Conservation (phyloP, 2,329 filamentous ascomycete genomes). For the Cryoendolithus antarcticus region DNA sequence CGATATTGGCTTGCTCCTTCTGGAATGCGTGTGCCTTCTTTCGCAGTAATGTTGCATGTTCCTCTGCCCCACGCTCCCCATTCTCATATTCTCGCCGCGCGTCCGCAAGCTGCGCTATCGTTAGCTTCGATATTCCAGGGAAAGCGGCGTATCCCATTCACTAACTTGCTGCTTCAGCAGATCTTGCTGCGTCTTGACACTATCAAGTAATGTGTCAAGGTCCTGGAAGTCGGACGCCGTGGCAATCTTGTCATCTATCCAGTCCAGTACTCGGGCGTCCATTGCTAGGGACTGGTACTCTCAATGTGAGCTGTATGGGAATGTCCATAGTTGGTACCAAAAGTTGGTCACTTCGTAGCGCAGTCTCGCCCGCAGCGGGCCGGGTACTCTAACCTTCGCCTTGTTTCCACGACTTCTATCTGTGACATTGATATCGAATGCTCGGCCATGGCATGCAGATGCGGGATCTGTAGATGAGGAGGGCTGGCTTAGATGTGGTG, state of each 20-base stretch:
- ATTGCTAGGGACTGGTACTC: constrained; percentile 5
- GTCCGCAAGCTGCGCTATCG: constrained; percentile 53
- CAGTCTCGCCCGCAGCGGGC: too few relatives aligned
- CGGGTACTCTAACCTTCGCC: too few relatives aligned
- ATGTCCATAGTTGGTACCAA: too few relatives aligned
- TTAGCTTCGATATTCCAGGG: constrained; percentile 2
- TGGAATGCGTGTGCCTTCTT: constrained; percentile 58
- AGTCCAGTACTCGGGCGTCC: constrained; percentile 69
- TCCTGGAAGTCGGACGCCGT: constrained; percentile 68
- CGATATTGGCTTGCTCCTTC: constrained; percentile 64
- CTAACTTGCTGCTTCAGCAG: constrained; percentile 63
- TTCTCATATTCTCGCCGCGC: constrained; percentile 60
- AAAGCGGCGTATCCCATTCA: too few relatives aligned
- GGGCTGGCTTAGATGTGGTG: too few relatives aligned
- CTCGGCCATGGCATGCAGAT: too few relatives aligned
- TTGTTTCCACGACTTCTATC: too few relatives aligned
- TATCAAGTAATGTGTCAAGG: constrained; percentile 65
- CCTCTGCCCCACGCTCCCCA: constrained; percentile 51
- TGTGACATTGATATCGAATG: too few relatives aligned
- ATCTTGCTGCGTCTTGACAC: constrained; percentile 66
- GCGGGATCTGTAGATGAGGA: too few relatives aligned
- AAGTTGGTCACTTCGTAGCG: too few relatives aligned
- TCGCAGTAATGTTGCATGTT: constrained; percentile 47
- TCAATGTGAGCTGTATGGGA: too few relatives aligned
- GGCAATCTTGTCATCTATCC: constrained; percentile 90